These are phyloP conservation scores for Oemleria cerasiformis DNA, from an alignment of 306 rosid genomes.

Conservation along the genomic window DNA sequence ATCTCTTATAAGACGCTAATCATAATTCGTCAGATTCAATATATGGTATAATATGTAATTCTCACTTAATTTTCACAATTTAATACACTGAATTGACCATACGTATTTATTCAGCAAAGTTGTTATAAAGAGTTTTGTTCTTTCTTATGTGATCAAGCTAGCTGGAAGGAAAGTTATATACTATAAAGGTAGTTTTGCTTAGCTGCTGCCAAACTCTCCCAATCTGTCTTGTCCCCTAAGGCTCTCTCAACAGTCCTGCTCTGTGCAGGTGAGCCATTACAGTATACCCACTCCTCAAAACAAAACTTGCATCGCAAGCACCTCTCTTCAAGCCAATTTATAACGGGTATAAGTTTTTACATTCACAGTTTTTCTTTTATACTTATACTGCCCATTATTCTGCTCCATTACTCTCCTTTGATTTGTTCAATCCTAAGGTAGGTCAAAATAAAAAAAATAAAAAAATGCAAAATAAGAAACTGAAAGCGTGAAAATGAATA, in stretches of 20 bases:
- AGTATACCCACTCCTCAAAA: conserved; percentile 51
- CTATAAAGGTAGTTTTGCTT: conserved; percentile 35
- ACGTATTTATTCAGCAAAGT: neutral
- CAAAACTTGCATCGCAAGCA: conserved; percentile 66
- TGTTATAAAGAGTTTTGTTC: neutral
- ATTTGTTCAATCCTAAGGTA: too few species aligned
- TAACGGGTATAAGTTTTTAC: too few species aligned
- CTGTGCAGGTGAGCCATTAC: conserved; percentile 46
- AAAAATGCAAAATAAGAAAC: too few species aligned
- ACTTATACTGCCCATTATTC: too few species aligned
- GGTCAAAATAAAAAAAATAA: too few species aligned
- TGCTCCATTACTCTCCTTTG: too few species aligned
- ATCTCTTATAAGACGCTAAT: too few species aligned
- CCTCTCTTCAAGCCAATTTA: conserved; percentile 32
- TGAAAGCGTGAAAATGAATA: neutral
- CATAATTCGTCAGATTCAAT: too few species aligned
- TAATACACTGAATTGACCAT: too few species aligned
- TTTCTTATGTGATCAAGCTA: neutral
- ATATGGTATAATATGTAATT: too few species aligned
- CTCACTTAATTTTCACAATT: too few species aligned
- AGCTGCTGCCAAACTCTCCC: conserved; percentile 53
- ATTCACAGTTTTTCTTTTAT: too few species aligned
- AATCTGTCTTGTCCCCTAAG: conserved; percentile 65
- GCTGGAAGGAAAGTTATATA: conserved; percentile 37
- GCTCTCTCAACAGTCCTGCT: conserved; percentile 31